Evolutionary conservation across 192 early-diverging fungal species (phyloP), one percentile per base, ranked within the genome.

Genomic region (Backusella mclennaniae): DNA sequence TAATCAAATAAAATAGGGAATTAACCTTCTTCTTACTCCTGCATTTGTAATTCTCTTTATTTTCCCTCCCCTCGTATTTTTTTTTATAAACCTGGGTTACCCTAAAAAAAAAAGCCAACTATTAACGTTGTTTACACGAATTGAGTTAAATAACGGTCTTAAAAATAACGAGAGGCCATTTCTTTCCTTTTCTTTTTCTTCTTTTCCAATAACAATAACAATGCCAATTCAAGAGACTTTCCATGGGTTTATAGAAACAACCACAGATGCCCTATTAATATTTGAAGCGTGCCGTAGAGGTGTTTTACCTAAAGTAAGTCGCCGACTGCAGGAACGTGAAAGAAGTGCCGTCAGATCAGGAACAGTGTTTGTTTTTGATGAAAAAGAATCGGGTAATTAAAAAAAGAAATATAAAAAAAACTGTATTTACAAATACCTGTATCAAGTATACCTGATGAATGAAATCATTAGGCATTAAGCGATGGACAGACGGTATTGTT

Each of bases 401-500:
- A 1, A 33, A 33, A 33, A 3, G 2, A 33, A 33, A 33, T 33
- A 33, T 31, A 31, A 31, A 31, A 31, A 31, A 33, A 33, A 33
- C 33, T 33, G 33, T 33, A 33, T 33, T 33, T 15, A 11, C 14
- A 35, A 33, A 14, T 33, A 66, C 35, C 14, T 33, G 7, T 36
- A 69, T 3, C 8, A 69, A 38, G 31, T 17, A 35, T 15, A 8
- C 6, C 38, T 69, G 19, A 69, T 15, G 33, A 33, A 66, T 31
- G 4, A 17, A 5, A 67, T 19, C 26, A 11, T 29, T 17, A 71
- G 80, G 91, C 6, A 95, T 95, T 81, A 94, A 93, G 77, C 86
- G 95, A 17, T 96, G 95, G 95, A 96, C 95, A 1, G 94, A 95
- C 73, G 93, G 93, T 6, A 84, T 91, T 3, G 82, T 89, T 11